A percentile compares a stretch with the other conserved stretches of the same genome.
Conservation (phyloP, 805 yeast genomes). For the Candida chauliodis region DNA sequence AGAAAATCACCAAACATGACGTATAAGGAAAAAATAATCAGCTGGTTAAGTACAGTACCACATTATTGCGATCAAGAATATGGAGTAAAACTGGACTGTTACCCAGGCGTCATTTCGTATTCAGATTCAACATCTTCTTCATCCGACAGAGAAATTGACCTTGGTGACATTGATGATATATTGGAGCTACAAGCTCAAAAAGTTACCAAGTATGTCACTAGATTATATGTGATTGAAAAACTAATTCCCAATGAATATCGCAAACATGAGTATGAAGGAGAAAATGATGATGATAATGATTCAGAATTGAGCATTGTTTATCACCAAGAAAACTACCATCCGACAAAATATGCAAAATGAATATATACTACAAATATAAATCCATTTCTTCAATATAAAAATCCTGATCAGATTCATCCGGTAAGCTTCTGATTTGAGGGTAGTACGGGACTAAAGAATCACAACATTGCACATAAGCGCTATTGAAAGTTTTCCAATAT, state of each 20-base stretch:
- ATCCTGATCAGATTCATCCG: slow-evolving; percentile 17
- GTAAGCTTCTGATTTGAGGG: slow-evolving; percentile 50
- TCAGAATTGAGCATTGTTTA: too few relatives aligned
- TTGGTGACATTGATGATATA: slow-evolving; percentile 28
- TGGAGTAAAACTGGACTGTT: slow-evolving; percentile 37
- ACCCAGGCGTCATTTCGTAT: slow-evolving; percentile 42
- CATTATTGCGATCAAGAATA: slow-evolving; percentile 16
- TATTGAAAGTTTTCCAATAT: slow-evolving; percentile 82
- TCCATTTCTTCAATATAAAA: slow-evolving; percentile 52
- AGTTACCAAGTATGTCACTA: slow-evolving; percentile 44
- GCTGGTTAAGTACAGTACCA: slow-evolving; percentile 64
- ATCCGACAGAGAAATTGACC: slow-evolving; percentile 14
- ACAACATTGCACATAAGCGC: slow-evolving; percentile 65
- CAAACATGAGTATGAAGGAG: slow-evolving; percentile 15
- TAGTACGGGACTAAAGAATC: slow-evolving; percentile 81
- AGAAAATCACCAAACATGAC: slow-evolving; percentile 62
- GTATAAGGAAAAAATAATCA: slow-evolving; percentile 58
- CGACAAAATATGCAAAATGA: not conserved
- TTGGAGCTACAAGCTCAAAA: slow-evolving; percentile 51
- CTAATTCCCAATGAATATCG: slow-evolving; percentile 9
- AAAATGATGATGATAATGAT: not conserved
- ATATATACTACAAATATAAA: slow-evolving; percentile 25
- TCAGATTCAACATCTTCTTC: slow-evolving; percentile 16
- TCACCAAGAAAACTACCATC: not conserved
- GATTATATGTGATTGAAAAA: slow-evolving; percentile 33